Evolutionary conservation across 345 rosid genomes (phyloP), one percentile per base, ranked within the genome.

Genomic region (Dipteronia sinensis): DNA sequence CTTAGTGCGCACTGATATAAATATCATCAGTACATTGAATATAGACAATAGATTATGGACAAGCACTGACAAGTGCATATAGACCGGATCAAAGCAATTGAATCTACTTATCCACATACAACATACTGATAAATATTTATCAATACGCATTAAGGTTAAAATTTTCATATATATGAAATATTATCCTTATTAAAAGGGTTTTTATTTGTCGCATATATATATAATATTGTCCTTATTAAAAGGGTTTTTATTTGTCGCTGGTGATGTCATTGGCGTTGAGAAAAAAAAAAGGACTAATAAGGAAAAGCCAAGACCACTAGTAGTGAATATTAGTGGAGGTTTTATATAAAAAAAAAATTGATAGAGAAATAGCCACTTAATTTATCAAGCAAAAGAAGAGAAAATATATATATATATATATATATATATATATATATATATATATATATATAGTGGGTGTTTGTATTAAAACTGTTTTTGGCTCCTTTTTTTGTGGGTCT

Each of bases 301-400:
- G 79, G 82, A 55, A 59, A 65, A 65, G 72, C 84, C 84, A 70
- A 61, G 67, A 67, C 68, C 86, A 80, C 81, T 59, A 34, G 38
- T 22, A 19, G 22, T 58, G 53, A 46, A 9, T 17, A 62, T 44
- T 59, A 78, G 80, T 82, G 89, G 86, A 61, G 11, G 64, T 77
- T 73, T 44, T 69, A n/a, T 4, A 17, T 3, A 31, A 29, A 3
- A 31, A 71, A 67, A 77, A 66, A 20, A 68, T 12, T 62, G 83
- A 86, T 67, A 65, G 69, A 66, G 81, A 81, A 81, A 38, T 53
- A 74, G 29, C 83, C 84, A 83, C 71, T 72, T 20, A 63, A 76
- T 68, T 64, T 49, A 67, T 46, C 40, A 47, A 76, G 56, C 49
- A 16, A 71, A 77, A 64, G 12, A 51, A 10, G 10, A 9, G 61